Evolutionary conservation across 768 basidiomycete genomes (phyloP), one percentile per base, ranked within the genome.

Genomic region (Leccinum rimulosum): DNA sequence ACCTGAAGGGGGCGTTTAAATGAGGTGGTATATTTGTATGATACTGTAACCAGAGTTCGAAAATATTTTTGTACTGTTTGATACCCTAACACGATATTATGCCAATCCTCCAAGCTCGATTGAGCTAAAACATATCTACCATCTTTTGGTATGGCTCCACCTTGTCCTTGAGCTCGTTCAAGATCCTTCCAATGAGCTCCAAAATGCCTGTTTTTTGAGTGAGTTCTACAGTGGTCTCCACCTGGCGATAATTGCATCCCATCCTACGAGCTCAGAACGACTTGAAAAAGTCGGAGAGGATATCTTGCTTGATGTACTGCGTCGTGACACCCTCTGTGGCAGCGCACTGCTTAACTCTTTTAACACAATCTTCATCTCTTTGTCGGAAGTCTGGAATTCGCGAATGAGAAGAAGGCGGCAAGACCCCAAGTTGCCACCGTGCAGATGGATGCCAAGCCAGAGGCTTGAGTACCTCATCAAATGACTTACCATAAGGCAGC

Each of bases 301-400:
- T 98, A 69, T 99, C 97, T 66, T 95, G 89, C 69, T 94, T 96
- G 72, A 99, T 97, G 74, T 98, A 99, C 43, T 85, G 83, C 3
- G 97, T 86, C 0, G 94, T 94, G 38, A 99, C 97, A 77, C 97
- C 97, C 71, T 99, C 97, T 2, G 97, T 99, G 9, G 94, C 93
- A 33, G 97, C 93, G 69, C 97, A 98, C 73, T 98, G 97, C 76
- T 98, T 97, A 67, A 98, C 95, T 57, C 97, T 74, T 98, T 98
- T 52, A 99, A 77, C 6, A 99, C 97, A 64, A 98, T 98, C 82
- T 98, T 97, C 84, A 99, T 99, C 80, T 99, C 97, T 74, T 99
- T 96, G 72, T 99, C 97, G 9, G 96, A 96, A 6, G 95, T 97
- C 73, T 96, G 95, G 80, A 98, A 98, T 77, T 98, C 96, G 69